These are phyloP conservation scores for Corymbia calophylla DNA, from an alignment of 441 rosid species.

Conservation along the genomic window DNA sequence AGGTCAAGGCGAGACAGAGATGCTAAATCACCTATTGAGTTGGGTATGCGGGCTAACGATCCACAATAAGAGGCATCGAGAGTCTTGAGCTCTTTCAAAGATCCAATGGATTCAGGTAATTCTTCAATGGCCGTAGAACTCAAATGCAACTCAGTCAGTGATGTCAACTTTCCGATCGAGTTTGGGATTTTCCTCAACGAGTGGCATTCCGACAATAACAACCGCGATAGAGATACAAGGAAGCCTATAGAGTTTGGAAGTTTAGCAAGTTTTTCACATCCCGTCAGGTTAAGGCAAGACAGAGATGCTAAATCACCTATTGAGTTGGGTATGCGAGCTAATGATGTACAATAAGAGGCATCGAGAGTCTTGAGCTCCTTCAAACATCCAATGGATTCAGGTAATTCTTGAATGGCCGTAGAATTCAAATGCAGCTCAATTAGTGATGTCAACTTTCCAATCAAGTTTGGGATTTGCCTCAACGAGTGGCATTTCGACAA, in stretches of 20 bases:
- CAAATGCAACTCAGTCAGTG: neutral
- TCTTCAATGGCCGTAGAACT: accelerated
- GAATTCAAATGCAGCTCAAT: neutral
- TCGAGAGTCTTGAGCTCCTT: too few relatives aligned
- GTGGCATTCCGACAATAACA: neutral
- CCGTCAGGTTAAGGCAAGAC: accelerated
- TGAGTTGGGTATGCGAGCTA: neutral
- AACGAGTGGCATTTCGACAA: accelerated
- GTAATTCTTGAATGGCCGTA: too few relatives aligned
- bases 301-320: neutral
- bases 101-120: neutral
- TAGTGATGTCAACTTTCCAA: neutral
- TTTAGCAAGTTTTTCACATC: neutral
- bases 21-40: accelerated
- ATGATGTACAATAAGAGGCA: too few relatives aligned
- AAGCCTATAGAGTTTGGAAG: neutral
- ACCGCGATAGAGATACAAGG: accelerated
- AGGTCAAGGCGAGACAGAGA: accelerated
- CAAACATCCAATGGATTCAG: too few relatives aligned
- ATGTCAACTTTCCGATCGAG: neutral
- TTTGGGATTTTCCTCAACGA: neutral
- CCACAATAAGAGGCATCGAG: neutral
- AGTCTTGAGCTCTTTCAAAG: accelerated
- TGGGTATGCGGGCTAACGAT: accelerated
- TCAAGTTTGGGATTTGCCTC: neutral